phyloP scores from a whole-genome alignment of 129 eudicot genomes.

The Centaurea solstitialis region DNA sequence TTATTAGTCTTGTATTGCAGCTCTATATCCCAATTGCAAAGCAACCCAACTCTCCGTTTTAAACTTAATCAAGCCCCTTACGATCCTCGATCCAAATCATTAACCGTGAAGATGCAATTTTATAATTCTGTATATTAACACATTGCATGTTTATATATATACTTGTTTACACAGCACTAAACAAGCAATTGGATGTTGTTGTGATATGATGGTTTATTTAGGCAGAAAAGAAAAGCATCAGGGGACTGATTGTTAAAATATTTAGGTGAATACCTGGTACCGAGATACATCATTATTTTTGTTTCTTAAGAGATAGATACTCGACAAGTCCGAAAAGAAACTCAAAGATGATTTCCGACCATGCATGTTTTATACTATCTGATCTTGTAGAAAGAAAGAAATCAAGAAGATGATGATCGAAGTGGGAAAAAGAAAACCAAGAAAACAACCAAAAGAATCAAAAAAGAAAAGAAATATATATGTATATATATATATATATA shows the following conservation, averaged over 20 bases:
- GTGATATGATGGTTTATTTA: not conserved
- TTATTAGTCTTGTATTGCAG: not conserved
- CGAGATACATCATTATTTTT: too few species aligned
- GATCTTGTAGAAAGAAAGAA: too few species aligned
- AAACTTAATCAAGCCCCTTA: not conserved
- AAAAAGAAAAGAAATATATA: not conserved
- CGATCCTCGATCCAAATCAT: not conserved
- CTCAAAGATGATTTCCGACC: too few species aligned
- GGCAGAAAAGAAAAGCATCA: not conserved
- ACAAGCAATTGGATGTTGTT: too few species aligned
- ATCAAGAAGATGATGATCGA: too few species aligned
- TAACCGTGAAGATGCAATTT: not conserved
- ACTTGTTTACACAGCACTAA: not conserved
- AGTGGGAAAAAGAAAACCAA: not conserved
- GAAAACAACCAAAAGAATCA: too few species aligned
- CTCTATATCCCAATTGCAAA: too few species aligned
- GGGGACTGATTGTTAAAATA: not conserved
- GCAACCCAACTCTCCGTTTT: not conserved
- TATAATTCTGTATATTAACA: not conserved
- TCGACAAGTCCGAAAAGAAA: too few species aligned
- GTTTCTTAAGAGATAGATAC: too few species aligned
- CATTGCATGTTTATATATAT: not conserved
- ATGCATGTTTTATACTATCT: too few species aligned
- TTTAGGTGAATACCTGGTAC: too few species aligned
- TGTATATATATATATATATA: too few species aligned